A percentile compares a stretch with the other conserved stretches of the same genome.
Evolutionary conservation across 2,329 filamentous ascomycete genomes (phyloP).

Genomic region (Waltergamsia citrina): DNA sequence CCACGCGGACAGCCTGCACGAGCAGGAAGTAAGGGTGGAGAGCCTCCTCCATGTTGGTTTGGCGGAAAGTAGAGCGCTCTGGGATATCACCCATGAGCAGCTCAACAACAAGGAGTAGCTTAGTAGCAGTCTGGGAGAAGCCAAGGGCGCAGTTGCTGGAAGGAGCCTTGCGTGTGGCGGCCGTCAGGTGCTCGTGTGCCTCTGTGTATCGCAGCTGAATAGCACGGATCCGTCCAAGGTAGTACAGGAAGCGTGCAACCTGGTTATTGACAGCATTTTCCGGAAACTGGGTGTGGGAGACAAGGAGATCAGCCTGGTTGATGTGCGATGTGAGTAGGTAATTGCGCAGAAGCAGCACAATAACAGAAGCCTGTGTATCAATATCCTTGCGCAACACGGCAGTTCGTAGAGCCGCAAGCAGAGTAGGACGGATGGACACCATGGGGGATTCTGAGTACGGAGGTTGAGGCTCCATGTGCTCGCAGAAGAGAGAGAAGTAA

Average conservation of each 20-base stretch:
- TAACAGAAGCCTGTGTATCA: slow-evolving; percentile 94
- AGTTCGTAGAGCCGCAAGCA: slow-evolving; percentile 83
- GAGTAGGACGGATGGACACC: slow-evolving; percentile 73
- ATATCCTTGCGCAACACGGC: slow-evolving; percentile 95
- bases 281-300: slow-evolving; percentile 93
- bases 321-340: slow-evolving; percentile 96
- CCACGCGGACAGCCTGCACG: slow-evolving; percentile 92
- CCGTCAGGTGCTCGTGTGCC: slow-evolving; percentile 86
- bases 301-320: slow-evolving; percentile 87
- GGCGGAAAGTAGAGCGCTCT: slow-evolving; percentile 87
- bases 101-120: slow-evolving; percentile 93
- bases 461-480: slow-evolving; percentile 78
- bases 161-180: slow-evolving; percentile 90
- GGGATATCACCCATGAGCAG: slow-evolving; percentile 98
- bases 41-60: slow-evolving; percentile 75
- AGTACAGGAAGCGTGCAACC: slow-evolving; percentile 94
- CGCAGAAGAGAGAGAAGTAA: slow-evolving; percentile 93
- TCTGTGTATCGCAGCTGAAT: slow-evolving; percentile 97
- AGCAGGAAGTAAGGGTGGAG: slow-evolving; percentile 90
- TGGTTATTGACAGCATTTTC: slow-evolving; percentile 94
- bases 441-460: slow-evolving; percentile 84
- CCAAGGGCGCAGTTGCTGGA: slow-evolving; percentile 82
- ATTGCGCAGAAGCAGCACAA: slow-evolving; percentile 87
- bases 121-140: slow-evolving; percentile 93
- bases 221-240: slow-evolving; percentile 89